Evolutionary conservation across 352 stramenopile genomes (phyloP).

Genomic region (Phytophthora hibernalis): DNA sequence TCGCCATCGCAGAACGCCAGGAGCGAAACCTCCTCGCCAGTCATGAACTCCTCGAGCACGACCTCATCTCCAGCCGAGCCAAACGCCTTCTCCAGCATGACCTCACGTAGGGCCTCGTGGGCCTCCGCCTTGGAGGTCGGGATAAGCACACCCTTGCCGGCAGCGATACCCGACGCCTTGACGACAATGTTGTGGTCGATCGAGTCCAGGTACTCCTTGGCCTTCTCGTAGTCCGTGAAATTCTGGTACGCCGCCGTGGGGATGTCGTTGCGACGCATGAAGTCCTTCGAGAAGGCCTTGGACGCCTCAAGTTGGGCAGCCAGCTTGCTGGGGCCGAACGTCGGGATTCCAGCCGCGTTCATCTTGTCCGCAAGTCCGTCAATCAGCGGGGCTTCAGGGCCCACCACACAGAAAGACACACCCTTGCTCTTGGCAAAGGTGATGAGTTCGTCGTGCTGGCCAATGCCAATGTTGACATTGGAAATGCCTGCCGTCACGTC

Average conservation of each 20-base stretch:
- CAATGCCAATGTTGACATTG: slow-evolving; percentile 79
- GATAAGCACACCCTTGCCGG: slow-evolving; percentile 99
- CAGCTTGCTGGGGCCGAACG: slow-evolving; percentile 96
- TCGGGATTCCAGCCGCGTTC: slow-evolving; percentile 90
- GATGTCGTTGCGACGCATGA: slow-evolving; percentile 98
- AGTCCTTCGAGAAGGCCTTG: slow-evolving; percentile 99
- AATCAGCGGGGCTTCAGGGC: slow-evolving; percentile 97
- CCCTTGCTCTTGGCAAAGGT: slow-evolving; percentile 88
- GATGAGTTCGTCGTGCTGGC: slow-evolving; percentile 74
- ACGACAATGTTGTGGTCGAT: slow-evolving; percentile 97
- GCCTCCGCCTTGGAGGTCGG: slow-evolving; percentile 94
- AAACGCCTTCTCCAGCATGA: slow-evolving; percentile 98
- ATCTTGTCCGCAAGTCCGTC: slow-evolving; percentile 96
- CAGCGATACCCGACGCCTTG: slow-evolving; percentile 99
- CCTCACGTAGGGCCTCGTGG: slow-evolving; percentile 93
- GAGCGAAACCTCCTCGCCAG: slow-evolving; percentile 97
- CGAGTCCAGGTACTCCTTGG: slow-evolving; percentile 93
- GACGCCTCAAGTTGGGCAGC: slow-evolving; percentile 97
- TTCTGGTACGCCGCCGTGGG: slow-evolving; percentile 97
- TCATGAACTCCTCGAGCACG: slow-evolving; percentile 99
- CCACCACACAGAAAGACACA: slow-evolving; percentile 97
- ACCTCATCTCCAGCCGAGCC: slow-evolving; percentile 96
- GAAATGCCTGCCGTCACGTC: slow-evolving; percentile 55
- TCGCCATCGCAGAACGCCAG: slow-evolving; percentile 98
- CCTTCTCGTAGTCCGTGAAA: slow-evolving; percentile 94